Base-by-base conservation (phyloP, 225 moss, liverwort and hornwort genomes). In the Lunularia cruciata region DNA sequence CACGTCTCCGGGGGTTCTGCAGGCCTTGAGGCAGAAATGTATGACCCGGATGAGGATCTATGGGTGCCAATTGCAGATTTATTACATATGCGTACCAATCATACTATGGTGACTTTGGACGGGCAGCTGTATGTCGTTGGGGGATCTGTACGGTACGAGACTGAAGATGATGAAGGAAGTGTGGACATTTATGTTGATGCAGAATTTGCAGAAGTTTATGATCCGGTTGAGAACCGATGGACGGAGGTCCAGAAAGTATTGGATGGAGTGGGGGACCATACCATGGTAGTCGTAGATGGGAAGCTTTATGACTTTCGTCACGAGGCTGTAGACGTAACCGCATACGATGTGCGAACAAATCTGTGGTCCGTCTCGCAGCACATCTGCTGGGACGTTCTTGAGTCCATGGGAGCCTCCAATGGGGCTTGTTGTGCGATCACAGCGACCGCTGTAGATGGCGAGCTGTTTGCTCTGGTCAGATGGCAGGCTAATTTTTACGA, bases 11-110 rank as follows among this genome's bases (percentile, higher is more conserved):
- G 69, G 13, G 57, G 69, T 2, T 70, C 69, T 7, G 57, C 57
- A 28, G 69, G 69, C 4, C 69, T 56, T 18, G 69, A 70, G 16
- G 69, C 57, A 19, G 56, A 70, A 27, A 33, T 70, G 3, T 70
- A 58, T 18, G 42, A 70, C 30, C 69, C 57, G 9, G 57, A 70
- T 20, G 38, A 55, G 9, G 55, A 69, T 56, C 5, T 34, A 30
- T 69, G 68, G 68, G 9, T 37, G 19, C 57, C 69, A 27, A 70
- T 70, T 27, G 69, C 69, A 42, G 69, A 70, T 52, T 8, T 70
- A 35, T 26, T 57, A 13, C 40, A 58, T 35, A 11, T 26, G 45
- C 49, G 57, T 11, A 56, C 55, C 18, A 70, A 58, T 32, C 40
- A 57, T 23, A 70, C 57, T 6, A 70, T 70, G 69, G 57, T 58